Conservation (phyloP, 176 grass and related monocot species). For the Triticum dicoccoides region DNA sequence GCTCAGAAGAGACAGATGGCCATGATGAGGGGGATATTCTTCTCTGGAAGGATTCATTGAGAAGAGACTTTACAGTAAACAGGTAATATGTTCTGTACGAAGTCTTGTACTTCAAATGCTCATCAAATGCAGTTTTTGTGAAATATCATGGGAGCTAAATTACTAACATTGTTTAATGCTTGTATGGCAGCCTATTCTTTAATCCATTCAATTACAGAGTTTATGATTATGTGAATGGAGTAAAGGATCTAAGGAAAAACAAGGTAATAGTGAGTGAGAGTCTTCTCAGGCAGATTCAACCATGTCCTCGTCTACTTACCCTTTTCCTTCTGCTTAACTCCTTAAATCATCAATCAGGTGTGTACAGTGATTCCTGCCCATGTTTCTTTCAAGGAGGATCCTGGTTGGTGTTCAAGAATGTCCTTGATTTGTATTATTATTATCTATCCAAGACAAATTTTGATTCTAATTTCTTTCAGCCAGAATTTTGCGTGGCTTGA, state of each 20-base stretch:
- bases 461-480: constrained; percentile 55
- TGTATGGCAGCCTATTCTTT: constrained; percentile 72
- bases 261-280: constrained; percentile 57
- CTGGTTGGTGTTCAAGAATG: constrained; percentile 57
- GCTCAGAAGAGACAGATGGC: constrained; percentile 23
- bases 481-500: constrained; percentile 91
- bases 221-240: constrained; percentile 95
- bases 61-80: constrained; percentile 92
- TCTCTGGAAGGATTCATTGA: constrained; percentile 80
- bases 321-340: constrained; percentile 30
- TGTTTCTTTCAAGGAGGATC: constrained; percentile 80
- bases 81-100: constrained; percentile 38
- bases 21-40: constrained; percentile 54
- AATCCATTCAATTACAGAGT: constrained; percentile 56
- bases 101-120: constrained; percentile 17
- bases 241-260: constrained; percentile 66
- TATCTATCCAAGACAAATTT: not conserved
- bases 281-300: constrained; percentile 21
- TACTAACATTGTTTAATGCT: constrained; percentile 23
- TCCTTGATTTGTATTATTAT: constrained; percentile 13
- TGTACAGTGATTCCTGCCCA: constrained; percentile 63
- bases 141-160: constrained; percentile 30
- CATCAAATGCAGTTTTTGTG: constrained; percentile 1
- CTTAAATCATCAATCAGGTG: constrained; percentile 50
- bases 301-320: constrained; percentile 9